Conservation (phyloP, 164 flowering plant species). For the Vitis rupestris region DNA sequence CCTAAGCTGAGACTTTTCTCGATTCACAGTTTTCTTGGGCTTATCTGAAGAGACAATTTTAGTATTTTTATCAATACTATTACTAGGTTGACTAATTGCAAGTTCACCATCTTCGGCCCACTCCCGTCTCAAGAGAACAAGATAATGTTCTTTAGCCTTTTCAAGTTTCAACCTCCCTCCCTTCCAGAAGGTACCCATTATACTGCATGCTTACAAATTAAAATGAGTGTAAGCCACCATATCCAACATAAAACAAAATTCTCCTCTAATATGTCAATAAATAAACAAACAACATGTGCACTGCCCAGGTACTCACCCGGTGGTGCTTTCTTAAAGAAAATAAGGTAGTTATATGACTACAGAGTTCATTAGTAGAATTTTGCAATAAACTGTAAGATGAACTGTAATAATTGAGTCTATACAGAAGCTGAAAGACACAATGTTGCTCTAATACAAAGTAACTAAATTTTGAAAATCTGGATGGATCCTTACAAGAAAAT, state of each 20-base stretch:
- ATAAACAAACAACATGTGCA: too few species aligned
- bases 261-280: too few species aligned
- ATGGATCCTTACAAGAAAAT: background rate
- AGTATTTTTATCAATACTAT: constrained; percentile 18
- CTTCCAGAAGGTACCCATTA: constrained; percentile 88
- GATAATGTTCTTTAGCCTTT: constrained; percentile 87
- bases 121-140: constrained; percentile 62
- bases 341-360: too few species aligned
- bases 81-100: constrained; percentile 5
- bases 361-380: too few species aligned
- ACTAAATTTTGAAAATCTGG: too few species aligned
- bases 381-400: too few species aligned
- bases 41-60: constrained; percentile 7
- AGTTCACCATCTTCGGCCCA: constrained; percentile 64
- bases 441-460: too few species aligned
- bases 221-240: background rate
- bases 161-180: constrained; percentile 81
- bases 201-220: constrained; percentile 40
- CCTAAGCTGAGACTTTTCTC: constrained; percentile 39
- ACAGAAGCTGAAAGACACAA: too few species aligned
- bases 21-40: constrained; percentile 16
- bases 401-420: too few species aligned
- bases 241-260: too few species aligned
- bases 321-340: too few species aligned
- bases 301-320: too few species aligned